Base-by-base conservation (phyloP, 257 asterid genomes). In the Nicotiana knightiana region DNA sequence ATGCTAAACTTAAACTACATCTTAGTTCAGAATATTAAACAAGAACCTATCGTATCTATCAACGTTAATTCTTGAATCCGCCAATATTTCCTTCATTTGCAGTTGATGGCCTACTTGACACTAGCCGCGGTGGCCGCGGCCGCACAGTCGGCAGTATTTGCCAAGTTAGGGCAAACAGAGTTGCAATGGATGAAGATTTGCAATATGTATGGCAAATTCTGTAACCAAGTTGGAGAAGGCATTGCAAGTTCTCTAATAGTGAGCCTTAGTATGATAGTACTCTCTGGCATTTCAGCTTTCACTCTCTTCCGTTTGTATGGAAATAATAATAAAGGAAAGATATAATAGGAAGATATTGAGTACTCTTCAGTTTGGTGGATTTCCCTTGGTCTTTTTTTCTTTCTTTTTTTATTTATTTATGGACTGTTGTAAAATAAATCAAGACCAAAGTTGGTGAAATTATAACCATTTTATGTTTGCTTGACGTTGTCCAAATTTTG, bases 101-200 rank as follows among this genome's bases (percentile, higher is more conserved):
- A 93, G 99, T 64, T 93, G 82, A 91, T 91, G 91, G 89, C 98
- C 8, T 95, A 95, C 89, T 82, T 93, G 88, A 87, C 89, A 0
- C 4, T 95, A 84, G 87, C 96, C 0, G 99, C 99, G 0, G 94
- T 91, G 76, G 93, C 96, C 0, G 97, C 98, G 0, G 85, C 94
- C 0, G 90, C 91, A 1, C 98, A 95, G 81, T 87, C 99, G 0
- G 86, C 92, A 0, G 83, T 91, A 3, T 85, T 92, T 24, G 92
- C 97, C 2, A 93, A 95, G 82, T 86, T 89, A 2, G 99, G 99
- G 24, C 93, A 95, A 83, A 33, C 88, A 5, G 95, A 93, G 51
- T 87, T 95, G 59, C 98, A 95, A 68, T 95, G 99, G 99, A 95
- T 95, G 97, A 90, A 91, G 86, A 86, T 91, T 13, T 95, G 98